Conservation (phyloP, 2,329 filamentous ascomycete genomes). For the Fusarium anthophilum region DNA sequence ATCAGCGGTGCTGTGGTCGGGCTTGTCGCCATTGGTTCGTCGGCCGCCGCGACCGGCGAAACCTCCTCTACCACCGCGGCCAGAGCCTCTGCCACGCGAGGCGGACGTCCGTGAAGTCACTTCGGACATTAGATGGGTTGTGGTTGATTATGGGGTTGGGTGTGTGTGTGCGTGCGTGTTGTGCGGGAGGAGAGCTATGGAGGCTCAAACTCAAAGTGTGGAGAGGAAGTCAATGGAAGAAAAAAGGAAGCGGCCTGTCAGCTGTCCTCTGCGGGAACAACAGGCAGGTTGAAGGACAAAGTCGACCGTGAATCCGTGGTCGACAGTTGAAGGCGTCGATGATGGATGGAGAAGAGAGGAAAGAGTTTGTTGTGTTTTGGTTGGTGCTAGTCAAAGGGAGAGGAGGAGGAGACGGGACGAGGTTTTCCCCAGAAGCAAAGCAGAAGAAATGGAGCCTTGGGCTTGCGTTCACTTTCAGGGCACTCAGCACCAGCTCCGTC, state of each 20-base stretch:
- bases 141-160: slow-evolving; percentile 49
- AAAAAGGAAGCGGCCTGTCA: slow-evolving; percentile 47
- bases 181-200: slow-evolving; percentile 42
- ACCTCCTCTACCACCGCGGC: slow-evolving; percentile 84
- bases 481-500: slow-evolving; percentile 3
- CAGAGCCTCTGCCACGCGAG: slow-evolving; percentile 88
- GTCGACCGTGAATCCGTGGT: slow-evolving; percentile 46
- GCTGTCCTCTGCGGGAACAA: slow-evolving; percentile 52
- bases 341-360: slow-evolving; percentile 35
- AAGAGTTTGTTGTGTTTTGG: slow-evolving; percentile 25
- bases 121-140: slow-evolving; percentile 83
- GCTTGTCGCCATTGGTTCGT: slow-evolving; percentile 78
- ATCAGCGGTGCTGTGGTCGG: slow-evolving; percentile 65
- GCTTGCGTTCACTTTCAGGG: slow-evolving; percentile 30
- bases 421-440: slow-evolving; percentile 51
- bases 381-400: slow-evolving; percentile 45
- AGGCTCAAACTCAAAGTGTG: slow-evolving; percentile 44
- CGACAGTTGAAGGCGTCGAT: slow-evolving; percentile 45
- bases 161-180: slow-evolving; percentile 34
- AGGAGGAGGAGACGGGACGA: slow-evolving; percentile 47
- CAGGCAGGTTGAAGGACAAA: slow-evolving; percentile 45
- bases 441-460: slow-evolving; percentile 44
- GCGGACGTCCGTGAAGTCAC: slow-evolving; percentile 84
- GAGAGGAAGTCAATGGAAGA: slow-evolving; percentile 40
- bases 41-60: slow-evolving; percentile 78